Percentiles rank a stretch among this genome's conserved stretches.
Evolutionary conservation across 1,284 basidiomycete genomes (phyloP).

Genomic region (Melampsora americana): DNA sequence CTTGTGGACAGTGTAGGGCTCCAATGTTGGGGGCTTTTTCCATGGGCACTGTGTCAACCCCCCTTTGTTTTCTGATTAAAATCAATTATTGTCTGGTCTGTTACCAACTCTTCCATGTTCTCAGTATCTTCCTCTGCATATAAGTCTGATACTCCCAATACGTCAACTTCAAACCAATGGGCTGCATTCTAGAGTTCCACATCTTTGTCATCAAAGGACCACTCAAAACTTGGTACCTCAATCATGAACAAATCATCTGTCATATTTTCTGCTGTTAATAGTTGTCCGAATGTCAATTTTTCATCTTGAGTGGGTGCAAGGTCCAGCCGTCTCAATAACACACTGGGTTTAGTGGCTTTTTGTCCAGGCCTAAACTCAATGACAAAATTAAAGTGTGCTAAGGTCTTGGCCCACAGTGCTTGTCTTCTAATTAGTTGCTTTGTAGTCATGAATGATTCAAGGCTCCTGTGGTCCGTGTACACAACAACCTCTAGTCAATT

Average conservation of each 20-base stretch:
- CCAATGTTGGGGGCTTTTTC: too few relatives aligned
- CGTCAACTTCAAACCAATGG: background rate
- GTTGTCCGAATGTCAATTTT: background rate
- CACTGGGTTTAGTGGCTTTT: background rate
- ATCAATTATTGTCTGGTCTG: too few relatives aligned
- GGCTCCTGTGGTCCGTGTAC: too few relatives aligned
- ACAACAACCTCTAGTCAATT: too few relatives aligned
- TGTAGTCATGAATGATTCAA: background rate
- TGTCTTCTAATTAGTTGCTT: background rate
- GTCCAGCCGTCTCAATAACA: background rate
- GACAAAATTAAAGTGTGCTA: background rate
- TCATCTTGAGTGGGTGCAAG: background rate
- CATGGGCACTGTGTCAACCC: too few relatives aligned
- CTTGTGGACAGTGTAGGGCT: too few relatives aligned
- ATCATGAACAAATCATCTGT: background rate
- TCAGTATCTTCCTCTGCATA: background rate
- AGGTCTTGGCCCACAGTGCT: background rate
- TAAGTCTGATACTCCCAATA: too few relatives aligned
- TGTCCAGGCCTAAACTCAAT: background rate
- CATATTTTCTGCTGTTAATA: background rate
- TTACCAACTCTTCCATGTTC: background rate
- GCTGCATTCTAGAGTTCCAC: background rate
- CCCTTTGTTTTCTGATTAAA: too few relatives aligned
- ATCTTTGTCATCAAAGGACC: background rate
- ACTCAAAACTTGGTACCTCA: too few relatives aligned